A percentile compares a stretch with the other conserved stretches of the same genome.
phyloP scores from a whole-genome alignment of 768 basidiomycete species.

The Hypholoma fasciculare region DNA sequence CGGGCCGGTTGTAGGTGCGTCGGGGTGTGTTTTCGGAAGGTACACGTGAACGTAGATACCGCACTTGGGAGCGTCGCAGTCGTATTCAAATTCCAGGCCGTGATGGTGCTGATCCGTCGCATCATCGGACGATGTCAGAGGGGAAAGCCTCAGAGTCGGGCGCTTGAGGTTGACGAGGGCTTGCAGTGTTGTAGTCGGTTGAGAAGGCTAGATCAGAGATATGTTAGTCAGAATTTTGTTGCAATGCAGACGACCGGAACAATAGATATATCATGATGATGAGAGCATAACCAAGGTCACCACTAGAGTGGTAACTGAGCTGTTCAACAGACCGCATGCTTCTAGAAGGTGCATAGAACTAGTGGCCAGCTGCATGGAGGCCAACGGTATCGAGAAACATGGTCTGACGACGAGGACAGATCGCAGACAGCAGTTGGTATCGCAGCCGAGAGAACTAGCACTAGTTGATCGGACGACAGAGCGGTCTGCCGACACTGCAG shows the following conservation, averaged over 20 bases:
- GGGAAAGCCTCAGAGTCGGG: constrained; percentile 79
- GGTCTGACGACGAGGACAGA: background rate
- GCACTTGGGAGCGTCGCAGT: constrained; percentile 87
- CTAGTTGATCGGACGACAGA: no score
- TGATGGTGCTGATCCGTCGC: constrained; percentile 51
- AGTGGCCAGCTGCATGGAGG: background rate
- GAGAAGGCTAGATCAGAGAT: constrained; percentile 50
- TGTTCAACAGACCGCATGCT: no score
- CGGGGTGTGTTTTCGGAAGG: constrained; percentile 63
- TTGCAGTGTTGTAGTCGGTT: constrained; percentile 91
- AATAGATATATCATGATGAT: background rate
- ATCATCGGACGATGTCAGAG: constrained; percentile 51
- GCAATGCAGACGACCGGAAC: background rate
- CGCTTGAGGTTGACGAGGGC: constrained; percentile 94
- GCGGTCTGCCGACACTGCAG: no score
- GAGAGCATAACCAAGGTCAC: no score
- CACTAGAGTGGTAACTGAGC: no score
- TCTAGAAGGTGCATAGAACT: no score
- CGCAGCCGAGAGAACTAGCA: no score
- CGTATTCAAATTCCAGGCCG: constrained; percentile 88
- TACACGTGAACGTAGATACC: constrained; percentile 77
- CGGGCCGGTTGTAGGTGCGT: constrained; percentile 39
- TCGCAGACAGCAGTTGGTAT: no score
- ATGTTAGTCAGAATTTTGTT: no score
- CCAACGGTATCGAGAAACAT: background rate